Base-by-base conservation (phyloP, 495 filamentous ascomycete species). In the Trypethelium eluteriae region DNA sequence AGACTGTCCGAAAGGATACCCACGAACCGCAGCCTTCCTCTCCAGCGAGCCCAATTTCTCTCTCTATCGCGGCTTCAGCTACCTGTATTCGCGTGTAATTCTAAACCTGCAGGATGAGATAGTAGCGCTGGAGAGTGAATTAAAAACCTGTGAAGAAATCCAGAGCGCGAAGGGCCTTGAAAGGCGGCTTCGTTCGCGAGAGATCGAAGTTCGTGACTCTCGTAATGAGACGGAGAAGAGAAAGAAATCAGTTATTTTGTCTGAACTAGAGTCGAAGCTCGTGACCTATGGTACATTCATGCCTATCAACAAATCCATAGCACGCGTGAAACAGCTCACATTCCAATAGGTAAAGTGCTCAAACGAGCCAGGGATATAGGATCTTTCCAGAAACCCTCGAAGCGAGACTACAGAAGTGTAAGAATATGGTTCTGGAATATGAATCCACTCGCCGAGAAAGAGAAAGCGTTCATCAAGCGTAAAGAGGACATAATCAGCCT, bases 401-500 rank as follows among this genome's bases (percentile, higher is more conserved):
- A 69, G 34, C 59, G 74, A 44, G 77, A 80, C 62, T 80, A 80
- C 47, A 39, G 61, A 10, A 78, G 74, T 47, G 75, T 80, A 0
- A 62, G 76, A 14, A 70, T 66, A 18, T 80, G 71, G 66, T 69
- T 78, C 68, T 68, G 74, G 18, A 73, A 73, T 32, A 71, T 49
- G 3, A 70, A 69, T 2, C 74, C 74, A n/a, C 57, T 79, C 0
- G 67, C 64, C 12, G 66, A 76, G 61, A 39, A 66, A 4, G 77
- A 78, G n/a, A 65, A 61, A 64, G 70, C 65, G 5, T 78, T 68
- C 56, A 79, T 81, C 12, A 71, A 72, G 36, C 68, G 69, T 9
- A 77, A 76, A 66, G 79, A 77, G 64, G 79, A 81, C 66, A 72
- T 78, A 6, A 64, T 81, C 0, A 77, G 75, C 2, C 66, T 81